Conservation (phyloP, 768 basidiomycete species). For the Lactifluus subvellereus region DNA sequence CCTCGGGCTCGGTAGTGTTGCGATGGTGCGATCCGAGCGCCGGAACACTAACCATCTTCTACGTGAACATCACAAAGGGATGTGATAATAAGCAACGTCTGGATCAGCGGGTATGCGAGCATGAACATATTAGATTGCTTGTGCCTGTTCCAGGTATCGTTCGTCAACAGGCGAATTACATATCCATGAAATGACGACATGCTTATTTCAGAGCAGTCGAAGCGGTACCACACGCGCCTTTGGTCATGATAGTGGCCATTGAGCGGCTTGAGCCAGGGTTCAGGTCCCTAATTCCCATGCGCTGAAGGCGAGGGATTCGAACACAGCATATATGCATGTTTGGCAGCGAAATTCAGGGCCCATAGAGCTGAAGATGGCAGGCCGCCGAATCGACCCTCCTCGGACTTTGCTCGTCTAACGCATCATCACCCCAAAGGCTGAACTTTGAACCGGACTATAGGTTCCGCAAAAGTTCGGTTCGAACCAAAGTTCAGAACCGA, state of each 20-base stretch:
- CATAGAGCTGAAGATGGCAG: too few relatives aligned
- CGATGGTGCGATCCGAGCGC: not conserved
- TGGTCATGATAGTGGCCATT: not conserved
- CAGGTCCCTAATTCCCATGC: not conserved
- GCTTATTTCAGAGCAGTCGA: not conserved
- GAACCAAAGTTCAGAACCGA: too few relatives aligned
- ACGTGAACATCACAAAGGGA: not conserved
- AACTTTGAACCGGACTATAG: too few relatives aligned
- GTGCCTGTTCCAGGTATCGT: not conserved
- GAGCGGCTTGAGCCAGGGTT: not conserved
- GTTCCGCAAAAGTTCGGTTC: too few relatives aligned
- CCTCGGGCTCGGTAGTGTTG: not conserved
- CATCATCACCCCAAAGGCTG: too few relatives aligned
- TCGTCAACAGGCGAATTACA: too few relatives aligned
- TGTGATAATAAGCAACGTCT: not conserved
- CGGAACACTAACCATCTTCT: not conserved
- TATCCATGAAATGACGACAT: not conserved
- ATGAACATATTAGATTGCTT: not conserved
- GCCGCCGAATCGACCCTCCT: too few relatives aligned
- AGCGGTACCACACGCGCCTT: not conserved
- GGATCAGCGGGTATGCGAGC: not conserved
- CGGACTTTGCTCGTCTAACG: too few relatives aligned
- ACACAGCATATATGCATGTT: not conserved
- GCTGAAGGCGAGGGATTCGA: not conserved
- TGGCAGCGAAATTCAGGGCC: not conserved